Evolutionary conservation across 345 rosid species (phyloP).

Genomic region (Syzygium oleosum): DNA sequence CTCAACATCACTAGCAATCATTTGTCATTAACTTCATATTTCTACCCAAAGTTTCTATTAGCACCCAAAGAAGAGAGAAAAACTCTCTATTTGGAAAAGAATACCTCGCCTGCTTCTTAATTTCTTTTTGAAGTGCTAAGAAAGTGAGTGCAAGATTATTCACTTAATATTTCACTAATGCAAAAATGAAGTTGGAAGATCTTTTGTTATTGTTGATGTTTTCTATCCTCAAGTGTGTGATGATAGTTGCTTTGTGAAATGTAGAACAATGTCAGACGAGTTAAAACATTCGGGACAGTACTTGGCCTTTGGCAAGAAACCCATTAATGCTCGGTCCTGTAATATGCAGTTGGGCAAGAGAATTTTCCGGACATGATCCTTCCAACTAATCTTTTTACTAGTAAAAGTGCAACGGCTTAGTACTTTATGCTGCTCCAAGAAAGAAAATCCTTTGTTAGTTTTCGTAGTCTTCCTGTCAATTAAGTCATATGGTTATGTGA

Average conservation of each 20-base stretch:
- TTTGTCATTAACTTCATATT: background rate
- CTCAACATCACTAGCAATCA: slow-evolving; percentile 4
- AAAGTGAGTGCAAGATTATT: background rate
- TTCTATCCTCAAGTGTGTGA: background rate
- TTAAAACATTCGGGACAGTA: background rate
- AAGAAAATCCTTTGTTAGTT: background rate
- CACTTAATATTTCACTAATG: background rate
- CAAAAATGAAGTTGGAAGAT: background rate
- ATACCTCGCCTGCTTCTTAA: background rate
- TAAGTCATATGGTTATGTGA: background rate
- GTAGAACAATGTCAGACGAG: background rate
- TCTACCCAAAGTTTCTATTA: background rate
- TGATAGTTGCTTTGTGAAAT: background rate
- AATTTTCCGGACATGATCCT: background rate
- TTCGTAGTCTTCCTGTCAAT: background rate
- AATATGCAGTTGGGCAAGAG: background rate
- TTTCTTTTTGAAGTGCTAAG: background rate
- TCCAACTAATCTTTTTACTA: background rate
- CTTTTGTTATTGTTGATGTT: background rate
- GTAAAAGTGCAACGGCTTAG: background rate
- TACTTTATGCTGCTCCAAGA: background rate
- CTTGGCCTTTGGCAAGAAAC: background rate
- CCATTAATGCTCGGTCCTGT: background rate
- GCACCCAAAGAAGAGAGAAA: background rate
- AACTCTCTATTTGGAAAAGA: background rate